Percentiles rank a stretch among this genome's conserved stretches.
These are phyloP conservation scores for Crithidia expoeki DNA, from an alignment of 208 protist species.

Conservation along the genomic window DNA sequence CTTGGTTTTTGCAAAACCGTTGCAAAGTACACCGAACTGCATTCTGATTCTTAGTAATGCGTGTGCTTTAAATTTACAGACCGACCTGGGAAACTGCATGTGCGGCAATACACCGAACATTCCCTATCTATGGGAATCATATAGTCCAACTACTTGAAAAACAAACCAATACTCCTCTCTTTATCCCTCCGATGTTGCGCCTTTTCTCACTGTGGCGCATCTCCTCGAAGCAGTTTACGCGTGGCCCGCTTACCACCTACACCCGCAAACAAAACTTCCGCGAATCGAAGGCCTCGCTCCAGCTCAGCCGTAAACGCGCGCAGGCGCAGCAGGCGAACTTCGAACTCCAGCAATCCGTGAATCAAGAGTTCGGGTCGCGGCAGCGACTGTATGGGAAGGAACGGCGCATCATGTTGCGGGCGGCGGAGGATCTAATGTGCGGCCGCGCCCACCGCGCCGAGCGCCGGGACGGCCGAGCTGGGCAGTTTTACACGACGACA, in stretches of 20 bases:
- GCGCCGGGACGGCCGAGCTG: constrained; percentile 7
- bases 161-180: no score
- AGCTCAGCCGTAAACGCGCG: constrained; percentile 48
- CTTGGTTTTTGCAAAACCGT: no score
- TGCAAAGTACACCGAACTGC: no score
- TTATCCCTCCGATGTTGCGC: constrained; percentile 16
- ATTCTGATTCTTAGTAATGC: no score
- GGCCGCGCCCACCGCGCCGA: constrained; percentile 15
- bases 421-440: constrained; percentile 54
- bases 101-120: no score
- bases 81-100: no score
- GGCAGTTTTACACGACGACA: constrained; percentile 15
- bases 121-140: no score
- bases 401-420: constrained; percentile 28
- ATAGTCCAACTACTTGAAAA: background rate
- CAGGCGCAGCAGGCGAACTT: constrained; percentile 47
- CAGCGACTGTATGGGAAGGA: constrained; percentile 34
- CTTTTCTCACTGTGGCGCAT: constrained; percentile 10
- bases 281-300: constrained; percentile 47
- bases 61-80: no score
- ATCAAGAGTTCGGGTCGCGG: constrained; percentile 43
- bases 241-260: constrained; percentile 23
- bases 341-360: constrained; percentile 50
- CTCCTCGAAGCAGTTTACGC: constrained; percentile 18
- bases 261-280: constrained; percentile 55